Evolutionary conservation across 257 asterid genomes (phyloP), one percentile per base, ranked within the genome.

Genomic region (Jacaranda mimosifolia): DNA sequence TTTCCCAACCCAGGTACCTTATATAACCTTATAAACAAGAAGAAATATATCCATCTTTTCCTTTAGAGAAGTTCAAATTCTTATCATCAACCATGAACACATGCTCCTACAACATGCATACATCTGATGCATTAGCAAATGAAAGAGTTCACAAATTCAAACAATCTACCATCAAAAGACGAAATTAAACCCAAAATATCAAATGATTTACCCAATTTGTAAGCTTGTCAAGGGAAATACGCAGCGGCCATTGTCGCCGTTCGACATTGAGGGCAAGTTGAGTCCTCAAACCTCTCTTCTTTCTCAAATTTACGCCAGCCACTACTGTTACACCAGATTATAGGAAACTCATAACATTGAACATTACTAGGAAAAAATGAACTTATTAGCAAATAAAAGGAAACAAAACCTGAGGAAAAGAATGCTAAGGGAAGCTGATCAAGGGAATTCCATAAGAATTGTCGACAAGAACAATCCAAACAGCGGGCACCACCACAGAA

Each of bases 191-290:
- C 53, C 10, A 77, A 32, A 60, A 18, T 10, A 56, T 66, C 32
- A 45, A 53, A 53, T 4, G 32, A 46, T 40, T 72, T 86, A 95
- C 98, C 99, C 99, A 74, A 93, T 91, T 80, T 95, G 99, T 81
- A 95, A 84, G 84, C 88, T 85, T 56, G 98, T 95, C 52, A 95
- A 83, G 8, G 96, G 93, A 80, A 88, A 95, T 7, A 90, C 72
- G 70, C 82, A 88, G 62, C 88, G 82, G 70, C 76, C 87, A 69
- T 81, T 81, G 81, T 76, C 89, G 19, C 85, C 84, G 79, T 76
- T 84, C 83, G 83, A 95, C 98, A 88, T 93, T 75, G 77, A 56
- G 67, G 4, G 73, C 78, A 17, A 58, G 52, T 66, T 49, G 40
- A 76, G 62, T 57, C 60, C 38, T 39, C 39, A 69, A 76, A 67